Evolutionary conservation across 257 asterid genomes (phyloP).

Genomic region (Penstemon davidsonii): DNA sequence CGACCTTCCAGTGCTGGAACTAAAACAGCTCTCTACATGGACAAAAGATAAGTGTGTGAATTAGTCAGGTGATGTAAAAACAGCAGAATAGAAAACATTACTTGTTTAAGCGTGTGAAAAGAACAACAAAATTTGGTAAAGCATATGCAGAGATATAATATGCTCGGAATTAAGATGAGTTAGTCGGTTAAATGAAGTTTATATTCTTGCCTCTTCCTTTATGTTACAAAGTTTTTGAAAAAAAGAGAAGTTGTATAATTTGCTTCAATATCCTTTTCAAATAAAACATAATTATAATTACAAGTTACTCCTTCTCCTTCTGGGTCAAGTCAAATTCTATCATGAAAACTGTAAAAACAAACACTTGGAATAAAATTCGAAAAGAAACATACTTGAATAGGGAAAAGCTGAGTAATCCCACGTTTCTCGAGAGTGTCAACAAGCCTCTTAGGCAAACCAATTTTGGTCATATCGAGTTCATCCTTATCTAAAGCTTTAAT

Average conservation of each 20-base stretch:
- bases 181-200: too few relatives aligned
- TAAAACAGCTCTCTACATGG: conserved; percentile 78
- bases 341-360: not conserved
- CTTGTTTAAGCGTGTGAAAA: too few relatives aligned
- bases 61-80: not conserved
- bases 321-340: too few relatives aligned
- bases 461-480: conserved; percentile 59
- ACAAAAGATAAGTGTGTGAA: conserved; percentile 18
- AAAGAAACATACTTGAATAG: conserved; percentile 57
- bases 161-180: not conserved
- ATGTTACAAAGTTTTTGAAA: too few relatives aligned
- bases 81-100: not conserved
- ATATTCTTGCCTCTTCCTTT: too few relatives aligned
- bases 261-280: not conserved
- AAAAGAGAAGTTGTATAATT: too few relatives aligned
- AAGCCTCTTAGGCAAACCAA: conserved; percentile 78
- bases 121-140: not conserved
- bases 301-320: not conserved
- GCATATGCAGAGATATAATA: conserved; percentile 3
- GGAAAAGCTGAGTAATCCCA: conserved; percentile 85
- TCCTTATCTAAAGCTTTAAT: conserved; percentile 33
- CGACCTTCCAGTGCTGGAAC: conserved; percentile 89
- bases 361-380: not conserved
- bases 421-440: conserved; percentile 70
- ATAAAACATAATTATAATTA: not conserved